A percentile compares a stretch with the other conserved stretches of the same genome.
Evolutionary conservation across 805 yeast genomes (phyloP).

Genomic region (Cyberlindnera japonica): DNA sequence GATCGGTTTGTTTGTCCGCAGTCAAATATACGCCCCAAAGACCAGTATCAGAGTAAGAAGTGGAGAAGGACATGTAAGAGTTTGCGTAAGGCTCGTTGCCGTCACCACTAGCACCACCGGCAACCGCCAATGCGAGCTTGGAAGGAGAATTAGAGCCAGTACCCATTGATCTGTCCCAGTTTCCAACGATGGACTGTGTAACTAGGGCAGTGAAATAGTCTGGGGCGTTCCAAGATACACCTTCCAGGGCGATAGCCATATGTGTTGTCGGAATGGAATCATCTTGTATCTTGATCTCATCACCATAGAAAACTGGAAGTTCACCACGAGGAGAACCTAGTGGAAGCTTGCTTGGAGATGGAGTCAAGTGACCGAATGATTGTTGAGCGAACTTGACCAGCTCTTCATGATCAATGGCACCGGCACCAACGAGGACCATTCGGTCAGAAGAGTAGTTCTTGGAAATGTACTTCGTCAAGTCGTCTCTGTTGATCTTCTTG

Average conservation of each 20-base stretch:
- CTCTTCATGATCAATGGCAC: slow-evolving; percentile 85
- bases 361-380: slow-evolving; percentile 65
- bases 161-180: slow-evolving; percentile 94
- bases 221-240: slow-evolving; percentile 95
- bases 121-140: slow-evolving; percentile 65
- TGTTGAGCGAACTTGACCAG: slow-evolving; percentile 72
- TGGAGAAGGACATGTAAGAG: slow-evolving; percentile 93
- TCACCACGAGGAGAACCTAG: slow-evolving; percentile 64
- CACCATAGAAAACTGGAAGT: slow-evolving; percentile 77
- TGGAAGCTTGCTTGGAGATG: slow-evolving; percentile 55
- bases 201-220: slow-evolving; percentile 94
- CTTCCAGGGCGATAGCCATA: slow-evolving; percentile 93
- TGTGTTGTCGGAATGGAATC: slow-evolving; percentile 83
- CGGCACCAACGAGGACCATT: slow-evolving; percentile 97
- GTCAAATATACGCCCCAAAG: slow-evolving; percentile 95
- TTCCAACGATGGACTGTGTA: slow-evolving; percentile 94
- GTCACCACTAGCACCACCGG: slow-evolving; percentile 52
- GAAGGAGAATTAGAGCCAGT: slow-evolving; percentile 82
- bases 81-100: slow-evolving; percentile 72
- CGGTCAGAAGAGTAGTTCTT: slow-evolving; percentile 93
- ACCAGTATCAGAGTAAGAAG: slow-evolving; percentile 96
- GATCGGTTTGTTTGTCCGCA: slow-evolving; percentile 61
- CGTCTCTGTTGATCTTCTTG: slow-evolving; percentile 69
- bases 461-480: slow-evolving; percentile 73
- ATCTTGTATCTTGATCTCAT: slow-evolving; percentile 82